A percentile compares a stretch with the other conserved stretches of the same genome.
These are phyloP conservation scores for Salisapilia sapeloensis DNA, from an alignment of 352 stramenopile genomes.

Conservation along the genomic window DNA sequence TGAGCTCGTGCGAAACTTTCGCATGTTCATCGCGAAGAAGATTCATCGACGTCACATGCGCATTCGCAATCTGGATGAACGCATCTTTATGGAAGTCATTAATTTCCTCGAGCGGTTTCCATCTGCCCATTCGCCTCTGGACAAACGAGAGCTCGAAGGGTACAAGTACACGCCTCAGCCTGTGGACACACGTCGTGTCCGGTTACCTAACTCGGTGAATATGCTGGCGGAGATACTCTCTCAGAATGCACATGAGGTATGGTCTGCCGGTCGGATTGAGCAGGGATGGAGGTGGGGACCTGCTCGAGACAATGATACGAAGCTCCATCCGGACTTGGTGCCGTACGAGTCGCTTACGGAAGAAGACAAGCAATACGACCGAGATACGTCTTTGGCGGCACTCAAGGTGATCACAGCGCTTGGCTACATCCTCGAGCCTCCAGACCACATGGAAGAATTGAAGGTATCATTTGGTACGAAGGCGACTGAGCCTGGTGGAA, in stretches of 20 bases:
- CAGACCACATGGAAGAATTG: conserved; percentile 21
- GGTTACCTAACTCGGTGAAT: conserved; percentile 40
- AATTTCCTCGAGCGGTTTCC: conserved; percentile 61
- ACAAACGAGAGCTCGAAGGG: conserved; percentile 62
- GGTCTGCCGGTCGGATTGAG: conserved; percentile 44
- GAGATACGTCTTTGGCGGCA: conserved; percentile 58
- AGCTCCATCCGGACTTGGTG: conserved; percentile 49
- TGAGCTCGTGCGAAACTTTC: conserved; percentile 63
- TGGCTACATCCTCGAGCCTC: conserved; percentile 49
- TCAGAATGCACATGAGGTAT: conserved; percentile 68
- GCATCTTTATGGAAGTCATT: conserved; percentile 54
- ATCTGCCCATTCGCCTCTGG: conserved; percentile 36
- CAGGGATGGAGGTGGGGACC: conserved; percentile 54
- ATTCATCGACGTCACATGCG: conserved; percentile 31
- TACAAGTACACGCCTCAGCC: conserved; percentile 67
- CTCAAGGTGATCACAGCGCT: conserved; percentile 66
- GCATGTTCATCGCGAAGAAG: conserved; percentile 71
- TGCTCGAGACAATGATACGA: conserved; percentile 43
- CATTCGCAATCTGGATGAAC: conserved; percentile 42
- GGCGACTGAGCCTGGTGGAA: conserved; percentile 21
- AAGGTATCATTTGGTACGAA: conserved; percentile 38
- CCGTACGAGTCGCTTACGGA: conserved; percentile 59
- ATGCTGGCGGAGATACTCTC: conserved; percentile 44
- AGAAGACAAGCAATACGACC: conserved; percentile 66
- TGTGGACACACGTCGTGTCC: conserved; percentile 38